phyloP scores from a whole-genome alignment of 164 flowering plant species.

The Aristolochia californica region DNA sequence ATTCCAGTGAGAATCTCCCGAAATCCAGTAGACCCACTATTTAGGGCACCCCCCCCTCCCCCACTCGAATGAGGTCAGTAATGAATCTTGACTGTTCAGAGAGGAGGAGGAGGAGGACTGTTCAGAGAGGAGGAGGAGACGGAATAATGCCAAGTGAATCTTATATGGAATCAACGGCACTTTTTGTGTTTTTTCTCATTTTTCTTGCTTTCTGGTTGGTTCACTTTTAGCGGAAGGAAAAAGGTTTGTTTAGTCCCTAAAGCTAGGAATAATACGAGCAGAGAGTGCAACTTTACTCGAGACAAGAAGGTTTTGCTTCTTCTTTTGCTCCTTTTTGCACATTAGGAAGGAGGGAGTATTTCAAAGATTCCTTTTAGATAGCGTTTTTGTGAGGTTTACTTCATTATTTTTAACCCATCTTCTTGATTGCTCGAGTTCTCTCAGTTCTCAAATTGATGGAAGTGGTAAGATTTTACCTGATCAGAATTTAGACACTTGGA shows the following conservation, averaged over 20 bases:
- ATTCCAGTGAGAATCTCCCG: too few species aligned
- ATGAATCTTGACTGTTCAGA: background rate
- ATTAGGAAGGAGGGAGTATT: constrained; percentile 5
- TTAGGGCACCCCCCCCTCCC: too few species aligned
- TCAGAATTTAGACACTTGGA: too few species aligned
- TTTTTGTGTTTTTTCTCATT: too few species aligned
- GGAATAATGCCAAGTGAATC: constrained; percentile 13
- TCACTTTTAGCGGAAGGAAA: too few species aligned
- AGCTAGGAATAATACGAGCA: constrained; percentile 15
- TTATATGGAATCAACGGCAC: constrained; percentile 1
- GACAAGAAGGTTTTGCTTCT: background rate
- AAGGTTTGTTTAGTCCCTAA: constrained; percentile 12
- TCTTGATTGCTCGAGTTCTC: too few species aligned
- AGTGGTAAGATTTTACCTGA: too few species aligned
- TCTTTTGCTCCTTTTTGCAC: constrained; percentile 14
- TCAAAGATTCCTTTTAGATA: constrained; percentile 11
- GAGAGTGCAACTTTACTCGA: background rate
- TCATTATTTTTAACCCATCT: too few species aligned
- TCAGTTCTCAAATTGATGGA: too few species aligned
- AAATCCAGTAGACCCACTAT: too few species aligned
- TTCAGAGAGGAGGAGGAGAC: constrained; percentile 1
- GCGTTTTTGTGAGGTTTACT: background rate
- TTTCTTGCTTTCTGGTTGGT: too few species aligned
- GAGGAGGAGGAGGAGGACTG: constrained; percentile 3
- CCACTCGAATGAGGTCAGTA: too few species aligned